Conservation (phyloP, 768 basidiomycete species). For the Calocera cornea region DNA sequence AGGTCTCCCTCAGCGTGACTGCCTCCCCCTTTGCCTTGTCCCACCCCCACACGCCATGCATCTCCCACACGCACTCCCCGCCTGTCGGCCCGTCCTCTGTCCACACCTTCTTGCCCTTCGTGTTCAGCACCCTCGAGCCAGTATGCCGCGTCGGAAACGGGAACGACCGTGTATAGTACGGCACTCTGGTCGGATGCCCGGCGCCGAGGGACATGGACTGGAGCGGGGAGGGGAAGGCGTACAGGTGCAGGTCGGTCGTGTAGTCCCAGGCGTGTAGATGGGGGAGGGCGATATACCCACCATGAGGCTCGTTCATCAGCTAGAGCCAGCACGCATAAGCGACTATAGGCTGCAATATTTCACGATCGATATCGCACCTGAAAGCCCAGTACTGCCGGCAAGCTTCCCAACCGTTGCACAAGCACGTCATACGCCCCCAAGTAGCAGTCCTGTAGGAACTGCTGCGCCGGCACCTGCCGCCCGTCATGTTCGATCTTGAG, state of each 20-base stretch:
- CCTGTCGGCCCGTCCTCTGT: conserved; percentile 54
- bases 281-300: conserved; percentile 73
- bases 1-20: conserved; percentile 69
- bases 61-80: conserved; percentile 71
- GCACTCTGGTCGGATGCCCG: conserved; percentile 68
- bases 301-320: conserved; percentile 92
- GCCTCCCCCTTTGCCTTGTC: conserved; percentile 49
- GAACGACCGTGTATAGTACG: conserved; percentile 71
- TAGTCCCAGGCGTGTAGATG: conserved; percentile 83
- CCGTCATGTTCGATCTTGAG: conserved; percentile 38
- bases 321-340: conserved; percentile 20
- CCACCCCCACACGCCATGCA: conserved; percentile 92
- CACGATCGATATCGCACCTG: conserved; percentile 41
- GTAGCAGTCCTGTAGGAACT: conserved; percentile 71
- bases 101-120: conserved; percentile 51
- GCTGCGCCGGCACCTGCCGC: conserved; percentile 51
- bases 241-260: conserved; percentile 84
- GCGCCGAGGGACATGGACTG: conserved; percentile 88
- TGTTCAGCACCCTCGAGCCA: conserved; percentile 45
- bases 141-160: conserved; percentile 71
- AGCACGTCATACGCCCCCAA: conserved; percentile 62
- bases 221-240: conserved; percentile 62
- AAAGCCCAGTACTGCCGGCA: conserved; percentile 76
- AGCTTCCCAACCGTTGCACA: conserved; percentile 50
- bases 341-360: background rate